These are phyloP conservation scores for Blakeslea trispora DNA, from an alignment of 371 early-diverging fungal species.

Conservation along the genomic window DNA sequence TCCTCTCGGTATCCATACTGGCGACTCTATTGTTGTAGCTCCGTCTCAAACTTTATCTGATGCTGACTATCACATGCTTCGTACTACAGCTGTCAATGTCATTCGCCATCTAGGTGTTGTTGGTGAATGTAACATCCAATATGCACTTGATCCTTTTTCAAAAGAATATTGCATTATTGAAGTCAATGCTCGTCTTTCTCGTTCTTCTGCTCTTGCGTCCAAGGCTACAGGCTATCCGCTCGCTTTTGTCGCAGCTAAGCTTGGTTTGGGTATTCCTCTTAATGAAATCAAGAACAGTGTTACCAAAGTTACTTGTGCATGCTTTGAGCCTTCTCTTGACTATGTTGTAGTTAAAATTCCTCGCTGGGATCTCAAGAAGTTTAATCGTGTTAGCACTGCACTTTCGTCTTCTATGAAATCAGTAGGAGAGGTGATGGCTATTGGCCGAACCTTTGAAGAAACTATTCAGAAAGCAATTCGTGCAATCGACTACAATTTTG, in stretches of 20 bases:
- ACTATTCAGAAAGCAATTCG: constrained; percentile 95
- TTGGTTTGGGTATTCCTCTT: constrained; percentile 89
- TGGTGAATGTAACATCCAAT: constrained; percentile 98
- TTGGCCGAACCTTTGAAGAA: constrained; percentile 95
- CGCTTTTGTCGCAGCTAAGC: constrained; percentile 97
- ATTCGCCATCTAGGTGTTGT: constrained; percentile 90
- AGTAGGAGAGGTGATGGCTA: constrained; percentile 97
- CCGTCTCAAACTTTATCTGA: constrained; percentile 94
- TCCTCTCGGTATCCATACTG: constrained; percentile 96
- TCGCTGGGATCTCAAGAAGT: constrained; percentile 96
- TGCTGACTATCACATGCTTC: constrained; percentile 95
- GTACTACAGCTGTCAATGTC: constrained; percentile 84
- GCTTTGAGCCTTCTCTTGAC: constrained; percentile 95
- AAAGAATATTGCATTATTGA: constrained; percentile 96
- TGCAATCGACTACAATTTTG: constrained; percentile 85
- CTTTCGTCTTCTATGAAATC: constrained; percentile 92
- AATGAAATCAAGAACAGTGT: constrained; percentile 89
- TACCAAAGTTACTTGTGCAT: constrained; percentile 92
- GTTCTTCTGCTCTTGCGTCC: constrained; percentile 89
- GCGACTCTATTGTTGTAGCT: constrained; percentile 96
- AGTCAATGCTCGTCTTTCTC: constrained; percentile 95
- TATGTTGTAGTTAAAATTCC: constrained; percentile 95
- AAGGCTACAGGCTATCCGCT: constrained; percentile 98
- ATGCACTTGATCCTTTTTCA: constrained; percentile 91
- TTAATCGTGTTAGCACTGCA: constrained; percentile 85